A percentile compares a stretch with the other conserved stretches of the same genome.
Conservation (phyloP, 371 early-diverging fungal genomes). For the Actinomucor elegans region DNA sequence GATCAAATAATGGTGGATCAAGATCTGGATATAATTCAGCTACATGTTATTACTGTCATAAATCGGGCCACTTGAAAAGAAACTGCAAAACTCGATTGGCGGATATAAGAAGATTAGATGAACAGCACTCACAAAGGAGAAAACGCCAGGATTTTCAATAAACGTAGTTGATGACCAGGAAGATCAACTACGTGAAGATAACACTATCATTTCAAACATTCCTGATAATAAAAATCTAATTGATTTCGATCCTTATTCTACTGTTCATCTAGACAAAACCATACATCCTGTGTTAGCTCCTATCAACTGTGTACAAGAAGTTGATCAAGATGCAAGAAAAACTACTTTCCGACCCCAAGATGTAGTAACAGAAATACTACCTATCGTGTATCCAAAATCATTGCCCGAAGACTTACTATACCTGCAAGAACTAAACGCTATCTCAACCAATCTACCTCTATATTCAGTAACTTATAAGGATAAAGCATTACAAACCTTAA, state of each 20-base stretch:
- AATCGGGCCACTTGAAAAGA: background rate
- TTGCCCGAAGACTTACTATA: background rate
- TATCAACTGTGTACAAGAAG: no score
- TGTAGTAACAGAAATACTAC: background rate
- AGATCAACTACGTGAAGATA: background rate
- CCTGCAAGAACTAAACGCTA: background rate
- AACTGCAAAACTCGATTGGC: background rate
- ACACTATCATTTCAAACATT: background rate
- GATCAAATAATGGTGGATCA: no score
- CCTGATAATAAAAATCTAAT: conserved; percentile 4
- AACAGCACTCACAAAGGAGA: background rate
- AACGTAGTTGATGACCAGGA: no score
- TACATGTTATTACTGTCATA: conserved; percentile 2
- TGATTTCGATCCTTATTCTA: background rate
- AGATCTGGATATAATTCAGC: no score
- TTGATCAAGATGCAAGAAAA: no score
- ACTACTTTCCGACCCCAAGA: background rate
- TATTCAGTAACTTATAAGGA: background rate
- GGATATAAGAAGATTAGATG: background rate
- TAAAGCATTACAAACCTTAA: background rate
- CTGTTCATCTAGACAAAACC: no score
- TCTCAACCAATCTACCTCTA: background rate
- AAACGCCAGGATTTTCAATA: no score
- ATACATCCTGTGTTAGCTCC: no score
- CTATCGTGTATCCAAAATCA: background rate